A percentile compares a stretch with the other conserved stretches of the same genome.
phyloP scores from a whole-genome alignment of 176 grass and related monocot species.

The Rhynchospora breviuscula region DNA sequence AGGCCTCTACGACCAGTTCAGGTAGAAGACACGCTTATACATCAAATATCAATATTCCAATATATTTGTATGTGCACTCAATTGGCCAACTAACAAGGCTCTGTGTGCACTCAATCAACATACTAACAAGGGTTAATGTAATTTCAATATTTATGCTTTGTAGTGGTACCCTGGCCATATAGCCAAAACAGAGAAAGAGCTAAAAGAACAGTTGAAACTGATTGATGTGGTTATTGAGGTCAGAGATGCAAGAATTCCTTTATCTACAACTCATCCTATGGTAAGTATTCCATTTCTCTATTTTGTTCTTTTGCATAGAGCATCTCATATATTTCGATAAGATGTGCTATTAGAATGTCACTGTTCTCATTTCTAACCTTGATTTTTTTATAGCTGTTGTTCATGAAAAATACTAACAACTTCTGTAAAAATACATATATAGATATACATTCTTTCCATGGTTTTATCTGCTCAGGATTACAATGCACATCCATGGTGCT shows the following conservation, averaged over 20 bases:
- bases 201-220: constrained; percentile 84
- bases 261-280: constrained; percentile 93
- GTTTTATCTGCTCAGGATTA: not conserved
- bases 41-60: constrained; percentile 10
- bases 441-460: not conserved
- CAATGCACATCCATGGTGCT: not conserved
- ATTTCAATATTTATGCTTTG: constrained; percentile 17
- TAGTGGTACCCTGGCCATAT: constrained; percentile 99
- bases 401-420: not conserved
- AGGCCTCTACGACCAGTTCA: constrained; percentile 79
- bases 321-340: not conserved
- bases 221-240: constrained; percentile 99
- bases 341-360: not conserved
- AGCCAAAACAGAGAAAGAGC: constrained; percentile 94
- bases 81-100: not conserved
- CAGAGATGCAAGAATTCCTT: constrained; percentile 84
- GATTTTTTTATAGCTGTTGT: not conserved
- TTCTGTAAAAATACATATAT: not conserved
- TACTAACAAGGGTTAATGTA: not conserved
- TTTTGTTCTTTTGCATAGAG: not conserved
- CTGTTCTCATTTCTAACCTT: constrained; percentile 12
- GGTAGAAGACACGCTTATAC: constrained; percentile 68
- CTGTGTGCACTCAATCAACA: not conserved
- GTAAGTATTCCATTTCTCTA: constrained; percentile 25
- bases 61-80: not conserved